phyloP scores from a whole-genome alignment of 2,329 filamentous ascomycete genomes.

The Trichothecium sympodiale region DNA sequence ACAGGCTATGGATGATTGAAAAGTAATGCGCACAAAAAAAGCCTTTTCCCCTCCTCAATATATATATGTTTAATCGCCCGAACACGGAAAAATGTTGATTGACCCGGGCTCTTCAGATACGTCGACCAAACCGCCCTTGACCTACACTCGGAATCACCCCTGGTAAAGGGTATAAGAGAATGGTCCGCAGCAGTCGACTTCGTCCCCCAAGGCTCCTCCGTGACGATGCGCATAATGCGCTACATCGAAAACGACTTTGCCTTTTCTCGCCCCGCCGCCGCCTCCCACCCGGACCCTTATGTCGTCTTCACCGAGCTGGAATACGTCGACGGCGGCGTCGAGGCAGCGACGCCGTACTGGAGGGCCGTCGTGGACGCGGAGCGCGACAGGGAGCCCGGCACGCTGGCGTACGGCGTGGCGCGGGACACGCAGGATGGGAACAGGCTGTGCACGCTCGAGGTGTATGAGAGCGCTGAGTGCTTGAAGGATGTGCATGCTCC shows the following conservation, averaged over 20 bases:
- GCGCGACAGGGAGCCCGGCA: slow-evolving; percentile 10
- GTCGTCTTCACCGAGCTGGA: slow-evolving; percentile 15
- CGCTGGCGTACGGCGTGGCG: slow-evolving; percentile 13
- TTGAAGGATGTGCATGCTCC: slow-evolving; percentile 15
- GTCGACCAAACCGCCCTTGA: slow-evolving; percentile 13
- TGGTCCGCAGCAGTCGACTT: slow-evolving; percentile 11
- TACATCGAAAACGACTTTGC: slow-evolving; percentile 10
- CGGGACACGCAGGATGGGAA: slow-evolving; percentile 9
- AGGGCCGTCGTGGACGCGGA: slow-evolving; percentile 13
- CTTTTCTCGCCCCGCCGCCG: slow-evolving; percentile 8
- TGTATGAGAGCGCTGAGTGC: slow-evolving; percentile 15
- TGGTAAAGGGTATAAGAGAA: slow-evolving; percentile 10
- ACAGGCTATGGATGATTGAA: slow-evolving; percentile 14
- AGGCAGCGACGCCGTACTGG: slow-evolving; percentile 14
- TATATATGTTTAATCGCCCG: not conserved
- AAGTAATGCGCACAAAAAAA: slow-evolving; percentile 9
- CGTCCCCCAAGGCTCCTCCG: slow-evolving; percentile 5
- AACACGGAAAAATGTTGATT: not conserved
- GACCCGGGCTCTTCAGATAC: slow-evolving; percentile 9
- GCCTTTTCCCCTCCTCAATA: not conserved
- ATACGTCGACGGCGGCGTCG: slow-evolving; percentile 13
- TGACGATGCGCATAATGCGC: slow-evolving; percentile 10
- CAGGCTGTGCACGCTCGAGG: slow-evolving; percentile 13
- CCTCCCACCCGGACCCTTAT: slow-evolving; percentile 10
- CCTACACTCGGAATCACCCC: slow-evolving; percentile 11